phyloP scores from a whole-genome alignment of 306 rosid genomes.

The Psophocarpus tetragonolobus region DNA sequence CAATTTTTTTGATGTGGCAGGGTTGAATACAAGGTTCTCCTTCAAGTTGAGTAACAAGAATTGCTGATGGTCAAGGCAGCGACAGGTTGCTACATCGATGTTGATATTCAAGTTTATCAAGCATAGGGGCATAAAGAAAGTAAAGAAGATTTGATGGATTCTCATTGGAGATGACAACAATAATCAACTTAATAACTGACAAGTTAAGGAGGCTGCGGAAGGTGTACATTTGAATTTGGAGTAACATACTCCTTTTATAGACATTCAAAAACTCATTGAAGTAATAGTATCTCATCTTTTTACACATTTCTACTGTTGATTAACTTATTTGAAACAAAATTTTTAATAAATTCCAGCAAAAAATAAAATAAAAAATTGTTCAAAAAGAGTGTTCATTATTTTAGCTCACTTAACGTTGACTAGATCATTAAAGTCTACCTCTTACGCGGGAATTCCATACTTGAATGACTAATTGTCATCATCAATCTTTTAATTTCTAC shows the following conservation, averaged over 20 bases:
- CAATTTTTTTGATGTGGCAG: background rate
- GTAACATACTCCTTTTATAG: background rate
- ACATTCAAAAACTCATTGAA: background rate
- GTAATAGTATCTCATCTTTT: too few species aligned
- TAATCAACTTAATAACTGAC: background rate
- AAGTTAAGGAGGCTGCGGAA: background rate
- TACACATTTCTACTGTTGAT: too few species aligned
- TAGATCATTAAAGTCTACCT: too few species aligned
- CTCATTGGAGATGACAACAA: background rate
- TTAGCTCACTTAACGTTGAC: too few species aligned
- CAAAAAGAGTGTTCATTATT: too few species aligned
- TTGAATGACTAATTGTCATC: background rate
- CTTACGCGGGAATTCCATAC: too few species aligned
- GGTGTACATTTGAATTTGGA: background rate
- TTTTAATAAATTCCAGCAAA: too few species aligned
- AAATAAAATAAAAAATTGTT: too few species aligned
- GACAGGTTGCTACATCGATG: background rate
- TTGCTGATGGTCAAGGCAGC: background rate
- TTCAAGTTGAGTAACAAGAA: constrained; percentile 1
- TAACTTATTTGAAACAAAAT: too few species aligned
- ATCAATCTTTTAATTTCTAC: background rate
- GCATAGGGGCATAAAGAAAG: background rate
- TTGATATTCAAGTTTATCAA: background rate
- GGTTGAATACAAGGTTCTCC: background rate
- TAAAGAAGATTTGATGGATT: background rate